Base-by-base conservation (phyloP, 306 rosid genomes). In the Sindora glabra region DNA sequence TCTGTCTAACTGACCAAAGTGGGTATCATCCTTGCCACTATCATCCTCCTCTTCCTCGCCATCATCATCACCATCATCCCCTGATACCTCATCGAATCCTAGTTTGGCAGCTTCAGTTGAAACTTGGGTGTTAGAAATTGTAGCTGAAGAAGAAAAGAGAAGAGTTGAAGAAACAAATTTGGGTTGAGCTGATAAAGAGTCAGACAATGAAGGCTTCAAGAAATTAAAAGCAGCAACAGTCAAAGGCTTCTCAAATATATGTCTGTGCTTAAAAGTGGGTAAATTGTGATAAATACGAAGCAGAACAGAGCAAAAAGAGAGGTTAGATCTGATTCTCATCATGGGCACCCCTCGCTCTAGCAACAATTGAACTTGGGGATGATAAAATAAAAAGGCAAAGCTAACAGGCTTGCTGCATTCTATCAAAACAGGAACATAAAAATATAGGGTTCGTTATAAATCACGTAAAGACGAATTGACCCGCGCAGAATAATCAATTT, bases 301-400 rank as follows among this genome's bases (percentile, higher is more conserved):
- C 60, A 65, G 36, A 34, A 40, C 40, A 54, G 79, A 66, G 62
- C 63, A 59, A 48, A 71, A 18, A 48, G 75, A 64, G 10, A 70
- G 5, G 11, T 59, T 73, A 25, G 82, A 53, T 41, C 72, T 70
- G 26, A 65, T 25, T 64, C 74, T 72, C 49, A 65, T 69, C 86
- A 83, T 83, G 34, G 7, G 48, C 3, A 9, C 22, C 37, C 7
- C 8, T 56, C 62, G 14, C 14, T 7, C 16, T 21, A 36, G 19
- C 13, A 55, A 34, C 32, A 37, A 37, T 26, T 37, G 1, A 3
- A 56, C 3, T 8, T 10, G 18, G 17, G 5, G 60, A 17, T 19
- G 36, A 56, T 17, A 0, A 34, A 1, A 15, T 27, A 21, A 3
- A 14, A 21, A 22, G 6, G 37, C 22, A 26, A 36, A 12, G 14